Evolutionary conservation across 1,139 yeast genomes (phyloP), one percentile per base, ranked within the genome.

Genomic region (Lodderomyces margitis): DNA sequence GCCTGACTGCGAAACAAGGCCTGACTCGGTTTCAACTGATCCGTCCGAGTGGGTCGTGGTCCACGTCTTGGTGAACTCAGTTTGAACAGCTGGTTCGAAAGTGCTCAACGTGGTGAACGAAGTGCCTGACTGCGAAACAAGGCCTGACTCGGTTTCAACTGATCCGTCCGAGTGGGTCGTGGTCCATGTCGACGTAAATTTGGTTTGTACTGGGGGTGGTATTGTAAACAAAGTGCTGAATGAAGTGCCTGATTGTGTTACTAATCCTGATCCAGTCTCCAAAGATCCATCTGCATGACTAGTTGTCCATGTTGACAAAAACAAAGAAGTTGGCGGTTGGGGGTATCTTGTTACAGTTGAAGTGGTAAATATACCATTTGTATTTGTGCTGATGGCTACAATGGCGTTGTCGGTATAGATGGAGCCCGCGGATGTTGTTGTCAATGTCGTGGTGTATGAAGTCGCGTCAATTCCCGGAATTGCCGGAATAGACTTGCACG

Each of bases 161-260:
- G 45, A 38, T 10, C 59, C 58, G 44, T 49, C 51, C 10, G 48
- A n/a, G 14, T 41, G 38, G 9, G 58, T 55, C 16, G 57, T 49
- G 11, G 49, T 40, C 45, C 47, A 49, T 7, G 57, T 53, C 16
- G 57, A 54, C 12, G 52, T 51, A 46, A 42, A 50, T 20, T 47
- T 47, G 33, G 52, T 45, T 17, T 16, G 8, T 3, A 10, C 31
- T 19, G 25, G n/a, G 8, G 12, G 34, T 24, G 37, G 30, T 27
- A 36, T 36, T 4, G 43, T 40, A 20, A 37, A 31, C 9, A 40
- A n/a, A 11, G 43, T 40, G 19, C 39, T 40, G n/a, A 32, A 36
- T 6, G 43, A 40, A 17, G 37, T 32, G 2, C 39, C 43, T 8
- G 34, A 32, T 20, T 31, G 17, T 6, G 37, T 24, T 6, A 43